phyloP scores from a whole-genome alignment of 225 moss, liverwort and hornwort genomes.

The Neckera pumila region DNA sequence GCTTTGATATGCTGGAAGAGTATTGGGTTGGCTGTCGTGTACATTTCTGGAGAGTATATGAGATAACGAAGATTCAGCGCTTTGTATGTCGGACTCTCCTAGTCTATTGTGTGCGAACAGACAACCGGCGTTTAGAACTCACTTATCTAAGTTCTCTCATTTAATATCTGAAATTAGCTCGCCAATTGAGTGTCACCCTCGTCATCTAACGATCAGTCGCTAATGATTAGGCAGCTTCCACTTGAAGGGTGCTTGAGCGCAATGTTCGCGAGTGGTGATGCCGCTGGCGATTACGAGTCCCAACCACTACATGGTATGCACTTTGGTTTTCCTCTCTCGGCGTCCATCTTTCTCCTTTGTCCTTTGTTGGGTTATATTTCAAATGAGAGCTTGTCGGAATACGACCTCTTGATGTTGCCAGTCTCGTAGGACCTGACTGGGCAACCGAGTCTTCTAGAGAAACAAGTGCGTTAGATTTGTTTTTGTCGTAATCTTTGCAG shows the following conservation, averaged over 20 bases:
- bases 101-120: not conserved
- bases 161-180: not conserved
- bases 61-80: not conserved
- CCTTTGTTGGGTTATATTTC: not conserved
- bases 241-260: not conserved
- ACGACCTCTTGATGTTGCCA: not conserved
- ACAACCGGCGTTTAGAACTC: not conserved
- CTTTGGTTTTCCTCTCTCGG: not conserved
- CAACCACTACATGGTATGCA: slow-evolving; percentile 27
- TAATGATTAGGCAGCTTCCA: not conserved
- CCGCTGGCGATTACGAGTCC: slow-evolving; percentile 12
- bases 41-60: not conserved
- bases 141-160: not conserved
- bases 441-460: not conserved
- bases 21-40: not conserved
- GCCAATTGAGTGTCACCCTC: not conserved
- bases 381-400: not conserved
- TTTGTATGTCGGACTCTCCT: not conserved
- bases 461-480: not conserved
- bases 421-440: not conserved
- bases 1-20: not conserved
- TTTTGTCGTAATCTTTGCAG: not conserved
- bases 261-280: slow-evolving; percentile 34
- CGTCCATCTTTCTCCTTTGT: not conserved
- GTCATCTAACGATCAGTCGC: not conserved